Evolutionary conservation across 2,329 filamentous ascomycete species (phyloP), one percentile per base, ranked within the genome.

Genomic region (Gremmenia infestans): DNA sequence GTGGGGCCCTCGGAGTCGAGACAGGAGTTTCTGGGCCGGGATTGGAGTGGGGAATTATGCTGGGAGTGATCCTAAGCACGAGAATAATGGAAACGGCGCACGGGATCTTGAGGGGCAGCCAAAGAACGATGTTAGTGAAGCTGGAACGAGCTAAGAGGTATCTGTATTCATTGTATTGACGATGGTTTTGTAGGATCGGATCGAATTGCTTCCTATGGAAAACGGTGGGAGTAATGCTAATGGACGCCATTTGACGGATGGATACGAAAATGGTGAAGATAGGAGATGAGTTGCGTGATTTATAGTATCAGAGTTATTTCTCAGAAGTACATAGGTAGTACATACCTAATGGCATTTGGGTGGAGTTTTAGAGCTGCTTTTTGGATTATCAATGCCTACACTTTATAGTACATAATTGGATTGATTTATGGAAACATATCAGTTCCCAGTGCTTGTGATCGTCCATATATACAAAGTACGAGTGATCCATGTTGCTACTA

Each of bases 21-120:
- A 86, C 53, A 80, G 89, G 59, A 89, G 90, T 0, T 96, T 92
- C 70, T 91, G 87, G 77, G 85, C 89, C 17, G 88, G 88, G 12
- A 79, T 90, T 1, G 88, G 83, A 1, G 63, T 65, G 2, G 68
- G 68, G 37, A 65, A 58, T 25, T 68, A 69, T 57, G 60, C 68
- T 71, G 65, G 68, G 60, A 70, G 59, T 37, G 28, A 57, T 40
- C 37, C 54, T 3, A n/a, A 48, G n/a, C 28, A 55, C 7, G 45
- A 45, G 11, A 48, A 51, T 22, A 36, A 40, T 15, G 60, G 62
- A 42, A 28, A 55, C 9, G 61, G 61, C 40, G 36, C 45, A 14
- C 53, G 49, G 35, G 32, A 42, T 7, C 22, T 48, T 8, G 43
- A 53, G 8, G 55, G 59, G 55, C 39, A 36, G n/a, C 42, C 40